These are phyloP conservation scores for Onygenales sp. DNA, from an alignment of 2,329 filamentous ascomycete genomes.

Conservation along the genomic window DNA sequence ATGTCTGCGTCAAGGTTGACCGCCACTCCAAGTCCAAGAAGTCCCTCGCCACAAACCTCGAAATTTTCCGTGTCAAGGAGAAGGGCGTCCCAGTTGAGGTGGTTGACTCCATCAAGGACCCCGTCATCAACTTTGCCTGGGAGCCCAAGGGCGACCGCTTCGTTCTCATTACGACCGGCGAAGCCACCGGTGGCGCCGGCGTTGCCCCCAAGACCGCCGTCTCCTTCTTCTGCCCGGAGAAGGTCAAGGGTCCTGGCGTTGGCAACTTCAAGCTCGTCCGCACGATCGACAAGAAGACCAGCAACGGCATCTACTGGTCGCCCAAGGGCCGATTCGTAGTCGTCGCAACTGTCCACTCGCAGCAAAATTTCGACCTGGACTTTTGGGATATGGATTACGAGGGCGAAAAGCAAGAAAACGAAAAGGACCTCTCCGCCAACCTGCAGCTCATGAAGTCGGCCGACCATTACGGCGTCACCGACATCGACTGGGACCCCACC, in stretches of 20 bases:
- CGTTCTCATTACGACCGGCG: constrained; percentile 89
- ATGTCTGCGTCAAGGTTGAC: constrained; percentile 97
- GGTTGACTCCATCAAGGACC: constrained; percentile 94
- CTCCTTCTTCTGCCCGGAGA: constrained; percentile 94
- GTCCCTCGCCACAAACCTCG: constrained; percentile 88
- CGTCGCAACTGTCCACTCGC: constrained; percentile 83
- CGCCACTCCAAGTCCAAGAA: constrained; percentile 99
- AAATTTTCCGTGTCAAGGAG: constrained; percentile 95
- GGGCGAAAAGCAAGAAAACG: constrained; percentile 84
- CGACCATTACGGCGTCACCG: constrained; percentile 95
- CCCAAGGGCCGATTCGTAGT: constrained; percentile 92
- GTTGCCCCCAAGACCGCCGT: constrained; percentile 91
- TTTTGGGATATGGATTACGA: constrained; percentile 98
- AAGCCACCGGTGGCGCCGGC: constrained; percentile 66
- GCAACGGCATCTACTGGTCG: constrained; percentile 99
- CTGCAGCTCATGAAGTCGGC: constrained; percentile 86
- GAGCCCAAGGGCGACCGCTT: constrained; percentile 97
- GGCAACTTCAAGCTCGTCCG: constrained; percentile 96
- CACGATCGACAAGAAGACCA: constrained; percentile 97
- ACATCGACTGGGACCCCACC: constrained; percentile 96
- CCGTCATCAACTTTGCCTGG: constrained; percentile 99
- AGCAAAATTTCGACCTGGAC: constrained; percentile 89
- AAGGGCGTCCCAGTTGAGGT: constrained; percentile 98
- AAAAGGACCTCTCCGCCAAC: constrained; percentile 92
- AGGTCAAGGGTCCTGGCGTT: constrained; percentile 67